Percentiles rank a stretch among this genome's conserved stretches.
Conservation (phyloP, 208 protist genomes). For the Trypanosoma melophagium region DNA sequence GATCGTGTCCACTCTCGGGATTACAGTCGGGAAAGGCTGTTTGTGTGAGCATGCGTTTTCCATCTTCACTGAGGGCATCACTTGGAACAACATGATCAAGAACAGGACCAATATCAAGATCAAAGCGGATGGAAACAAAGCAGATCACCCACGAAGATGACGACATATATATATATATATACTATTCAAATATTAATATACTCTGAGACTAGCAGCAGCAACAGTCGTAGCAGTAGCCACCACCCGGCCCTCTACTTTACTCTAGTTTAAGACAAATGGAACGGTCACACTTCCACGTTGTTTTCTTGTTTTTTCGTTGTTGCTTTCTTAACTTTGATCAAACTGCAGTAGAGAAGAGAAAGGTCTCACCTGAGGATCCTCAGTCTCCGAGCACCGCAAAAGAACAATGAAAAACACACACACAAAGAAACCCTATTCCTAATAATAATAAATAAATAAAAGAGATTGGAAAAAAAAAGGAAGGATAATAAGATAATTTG, state of each 20-base stretch:
- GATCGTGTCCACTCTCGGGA: slow-evolving; percentile 77
- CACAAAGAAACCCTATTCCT: slow-evolving; percentile 17
- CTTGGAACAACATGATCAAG: slow-evolving; percentile 65
- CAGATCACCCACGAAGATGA: slow-evolving; percentile 73
- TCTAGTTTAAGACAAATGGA: too few species aligned
- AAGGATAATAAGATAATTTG: slow-evolving; percentile 4
- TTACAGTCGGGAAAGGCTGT: slow-evolving; percentile 87
- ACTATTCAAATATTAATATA: slow-evolving; percentile 13
- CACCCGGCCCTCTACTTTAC: too few species aligned
- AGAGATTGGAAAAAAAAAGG: background rate
- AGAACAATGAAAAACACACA: slow-evolving; percentile 14
- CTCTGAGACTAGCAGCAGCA: background rate
- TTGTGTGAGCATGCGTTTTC: slow-evolving; percentile 44
- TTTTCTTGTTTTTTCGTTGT: background rate
- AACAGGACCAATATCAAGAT: slow-evolving; percentile 79
- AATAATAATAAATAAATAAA: slow-evolving; percentile 16
- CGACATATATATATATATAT: slow-evolving; percentile 6
- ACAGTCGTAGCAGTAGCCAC: background rate
- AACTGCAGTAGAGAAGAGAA: background rate
- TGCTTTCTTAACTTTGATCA: background rate
- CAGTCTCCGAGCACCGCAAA: background rate
- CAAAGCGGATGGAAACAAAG: slow-evolving; percentile 84
- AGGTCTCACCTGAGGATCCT: too few species aligned
- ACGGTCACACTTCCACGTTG: too few species aligned
- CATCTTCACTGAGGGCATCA: slow-evolving; percentile 57